Evolutionary conservation across 805 yeast species (phyloP), one percentile per base, ranked within the genome.

Genomic region (Debaryomyces tyrocola): DNA sequence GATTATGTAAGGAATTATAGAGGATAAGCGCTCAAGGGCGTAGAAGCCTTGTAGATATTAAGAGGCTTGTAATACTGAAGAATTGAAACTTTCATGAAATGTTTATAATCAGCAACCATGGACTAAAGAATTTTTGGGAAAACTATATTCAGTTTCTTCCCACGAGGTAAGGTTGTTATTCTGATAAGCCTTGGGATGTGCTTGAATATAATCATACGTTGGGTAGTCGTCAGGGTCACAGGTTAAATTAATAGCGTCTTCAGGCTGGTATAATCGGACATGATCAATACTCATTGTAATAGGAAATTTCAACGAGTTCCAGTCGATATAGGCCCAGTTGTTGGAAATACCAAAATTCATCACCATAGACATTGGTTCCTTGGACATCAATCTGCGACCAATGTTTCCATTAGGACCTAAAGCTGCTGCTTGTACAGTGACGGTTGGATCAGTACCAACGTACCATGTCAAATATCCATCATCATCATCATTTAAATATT

Each of bases 301-400:
- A 2, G 99, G 99, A 79, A 92, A 92, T 39, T 69, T 68, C 48
- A 90, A 72, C 4, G 83, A 73, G 37, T 83, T 81, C 97, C 97
- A 92, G 69, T 90, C 92, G 51, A 92, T 92, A 65, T 87, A 89
- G 6, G 94, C 88, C 98, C 98, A 92, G 49, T 83, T 86, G 58
- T 84, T 86, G 12, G 97, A 91, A 44, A 92, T 71, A 75, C 96
- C 99, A 69, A 92, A 69, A 65, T 92, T 92, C 75, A 92, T 60
- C 53, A 92, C 69, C 50, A 92, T 78, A 2, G 96, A 78, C 97
- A 92, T 90, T 53, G 98, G 98, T 62, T 92, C 99, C 63, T 86
- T 85, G 18, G 94, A 76, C 24, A 92, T 79, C 53, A 79, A 68
- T 66, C 98, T 82, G 85, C 86, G 82, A 35, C 82, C 94, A 53